Conservation (phyloP, 1,139 yeast species). For the Suhomyces chickasaworum region DNA sequence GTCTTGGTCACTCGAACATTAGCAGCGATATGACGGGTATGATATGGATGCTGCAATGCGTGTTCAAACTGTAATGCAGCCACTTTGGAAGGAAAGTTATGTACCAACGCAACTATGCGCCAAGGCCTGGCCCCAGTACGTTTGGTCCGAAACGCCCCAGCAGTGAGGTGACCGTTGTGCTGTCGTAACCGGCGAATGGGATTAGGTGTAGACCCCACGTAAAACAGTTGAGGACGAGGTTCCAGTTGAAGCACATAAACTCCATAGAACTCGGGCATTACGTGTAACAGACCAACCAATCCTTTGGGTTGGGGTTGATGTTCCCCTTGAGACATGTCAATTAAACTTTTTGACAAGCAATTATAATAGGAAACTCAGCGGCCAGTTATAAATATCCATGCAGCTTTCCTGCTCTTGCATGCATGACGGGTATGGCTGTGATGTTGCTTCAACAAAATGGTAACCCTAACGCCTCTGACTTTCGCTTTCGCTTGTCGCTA, state of each 20-base stretch:
- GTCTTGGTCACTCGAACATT: slow-evolving; percentile 29
- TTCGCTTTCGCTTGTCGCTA: not conserved
- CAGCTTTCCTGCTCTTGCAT: not conserved
- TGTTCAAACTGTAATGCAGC: slow-evolving; percentile 75
- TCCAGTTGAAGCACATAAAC: slow-evolving; percentile 67
- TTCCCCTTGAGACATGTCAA: not conserved
- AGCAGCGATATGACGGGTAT: slow-evolving; percentile 58
- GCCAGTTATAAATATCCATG: not conserved
- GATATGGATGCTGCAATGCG: slow-evolving; percentile 76
- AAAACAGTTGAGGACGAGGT: slow-evolving; percentile 56
- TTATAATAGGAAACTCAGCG: not conserved
- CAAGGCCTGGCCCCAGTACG: slow-evolving; percentile 64
- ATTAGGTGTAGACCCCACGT: slow-evolving; percentile 78
- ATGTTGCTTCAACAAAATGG: not conserved
- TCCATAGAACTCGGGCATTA: slow-evolving; percentile 53
- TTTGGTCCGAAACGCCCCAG: slow-evolving; percentile 72
- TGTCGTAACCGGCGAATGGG: slow-evolving; percentile 69
- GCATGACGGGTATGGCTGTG: not conserved
- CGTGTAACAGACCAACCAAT: not conserved
- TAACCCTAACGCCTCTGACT: not conserved
- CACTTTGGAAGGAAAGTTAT: slow-evolving; percentile 73
- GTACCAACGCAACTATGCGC: slow-evolving; percentile 62
- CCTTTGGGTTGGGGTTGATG: not conserved
- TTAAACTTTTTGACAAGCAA: not conserved
- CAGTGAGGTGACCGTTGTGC: slow-evolving; percentile 69